These are phyloP conservation scores for Mycena metata DNA, from an alignment of 768 basidiomycete species.

Conservation along the genomic window DNA sequence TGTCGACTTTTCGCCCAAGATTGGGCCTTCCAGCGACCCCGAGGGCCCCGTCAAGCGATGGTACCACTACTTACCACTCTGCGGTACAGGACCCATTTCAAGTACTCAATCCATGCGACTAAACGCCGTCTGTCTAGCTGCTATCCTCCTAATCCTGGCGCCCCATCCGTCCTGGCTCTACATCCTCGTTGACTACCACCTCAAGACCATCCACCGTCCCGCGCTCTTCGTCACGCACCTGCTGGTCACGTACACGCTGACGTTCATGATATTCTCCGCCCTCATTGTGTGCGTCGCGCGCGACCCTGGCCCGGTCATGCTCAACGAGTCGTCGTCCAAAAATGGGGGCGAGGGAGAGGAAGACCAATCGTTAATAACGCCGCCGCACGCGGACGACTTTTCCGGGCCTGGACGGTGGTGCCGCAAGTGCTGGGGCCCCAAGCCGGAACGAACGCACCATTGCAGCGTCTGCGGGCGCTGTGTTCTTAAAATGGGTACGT, in stretches of 20 bases:
- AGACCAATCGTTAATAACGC: conserved; percentile 70
- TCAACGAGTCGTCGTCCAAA: conserved; percentile 42
- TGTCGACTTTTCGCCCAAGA: conserved; percentile 34
- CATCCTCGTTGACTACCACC: conserved; percentile 77
- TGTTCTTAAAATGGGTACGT: conserved; percentile 87
- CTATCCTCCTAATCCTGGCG: conserved; percentile 70
- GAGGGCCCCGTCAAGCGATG: conserved; percentile 60
- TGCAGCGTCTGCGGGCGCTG: conserved; percentile 82
- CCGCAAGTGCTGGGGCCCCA: conserved; percentile 82
- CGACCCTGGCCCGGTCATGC: conserved; percentile 77
- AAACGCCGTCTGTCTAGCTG: conserved; percentile 48
- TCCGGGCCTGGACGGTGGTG: conserved; percentile 78
- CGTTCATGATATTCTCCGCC: conserved; percentile 78
- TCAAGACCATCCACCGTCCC: conserved; percentile 64
- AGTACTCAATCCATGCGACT: no score
- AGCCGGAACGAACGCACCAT: conserved; percentile 86
- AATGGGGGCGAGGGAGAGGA: conserved; percentile 53
- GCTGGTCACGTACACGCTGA: conserved; percentile 70
- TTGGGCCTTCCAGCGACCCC: conserved; percentile 41
- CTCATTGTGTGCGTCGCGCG: conserved; percentile 79
- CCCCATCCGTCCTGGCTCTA: conserved; percentile 83
- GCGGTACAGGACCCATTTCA: conserved; percentile 53
- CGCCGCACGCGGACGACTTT: conserved; percentile 62
- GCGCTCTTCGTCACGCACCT: conserved; percentile 67
- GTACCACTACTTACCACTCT: conserved; percentile 71